These are phyloP conservation scores for Penicillium freii DNA, from an alignment of 2,329 filamentous ascomycete species.

Conservation along the genomic window DNA sequence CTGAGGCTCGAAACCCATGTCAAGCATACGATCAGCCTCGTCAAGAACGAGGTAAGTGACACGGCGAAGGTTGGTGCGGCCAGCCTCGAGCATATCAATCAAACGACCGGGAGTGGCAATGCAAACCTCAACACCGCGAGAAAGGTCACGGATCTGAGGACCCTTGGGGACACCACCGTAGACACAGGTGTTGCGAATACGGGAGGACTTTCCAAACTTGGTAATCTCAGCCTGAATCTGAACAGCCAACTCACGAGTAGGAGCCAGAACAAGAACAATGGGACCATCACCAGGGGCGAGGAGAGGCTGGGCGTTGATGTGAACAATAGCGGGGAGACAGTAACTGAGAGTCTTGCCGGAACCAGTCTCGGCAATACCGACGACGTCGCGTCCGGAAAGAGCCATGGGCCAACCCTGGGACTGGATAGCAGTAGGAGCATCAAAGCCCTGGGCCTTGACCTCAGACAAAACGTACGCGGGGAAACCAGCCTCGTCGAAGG, in stretches of 20 bases:
- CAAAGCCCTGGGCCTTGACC: constrained; percentile 96
- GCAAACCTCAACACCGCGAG: constrained; percentile 94
- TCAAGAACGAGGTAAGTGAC: constrained; percentile 98
- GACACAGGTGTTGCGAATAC: constrained; percentile 97
- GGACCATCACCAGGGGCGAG: constrained; percentile 92
- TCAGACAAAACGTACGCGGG: constrained; percentile 96
- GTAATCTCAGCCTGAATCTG: constrained; percentile 99
- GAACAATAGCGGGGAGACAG: constrained; percentile 95
- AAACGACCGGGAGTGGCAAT: constrained; percentile 97
- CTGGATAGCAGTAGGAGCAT: constrained; percentile 90
- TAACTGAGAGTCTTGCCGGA: constrained; percentile 99
- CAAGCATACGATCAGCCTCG: constrained; percentile 98
- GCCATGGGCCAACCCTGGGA: constrained; percentile 99
- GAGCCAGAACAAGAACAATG: constrained; percentile 92
- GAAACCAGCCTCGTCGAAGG: constrained; percentile 96
- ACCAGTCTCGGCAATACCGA: constrained; percentile 98
- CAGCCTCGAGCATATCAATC: constrained; percentile 97
- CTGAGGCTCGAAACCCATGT: constrained; percentile 99
- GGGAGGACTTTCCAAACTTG: constrained; percentile 97
- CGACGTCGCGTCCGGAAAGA: constrained; percentile 93
- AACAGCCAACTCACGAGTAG: constrained; percentile 94
- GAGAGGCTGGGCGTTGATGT: constrained; percentile 98
- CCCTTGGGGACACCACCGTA: constrained; percentile 99
- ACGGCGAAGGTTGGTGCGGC: constrained; percentile 95
- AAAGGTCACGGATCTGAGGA: constrained; percentile 90